Percentiles rank a stretch among this genome's conserved stretches.
Conservation (phyloP, 1,284 basidiomycete species). For the Pascua guehoae region DNA sequence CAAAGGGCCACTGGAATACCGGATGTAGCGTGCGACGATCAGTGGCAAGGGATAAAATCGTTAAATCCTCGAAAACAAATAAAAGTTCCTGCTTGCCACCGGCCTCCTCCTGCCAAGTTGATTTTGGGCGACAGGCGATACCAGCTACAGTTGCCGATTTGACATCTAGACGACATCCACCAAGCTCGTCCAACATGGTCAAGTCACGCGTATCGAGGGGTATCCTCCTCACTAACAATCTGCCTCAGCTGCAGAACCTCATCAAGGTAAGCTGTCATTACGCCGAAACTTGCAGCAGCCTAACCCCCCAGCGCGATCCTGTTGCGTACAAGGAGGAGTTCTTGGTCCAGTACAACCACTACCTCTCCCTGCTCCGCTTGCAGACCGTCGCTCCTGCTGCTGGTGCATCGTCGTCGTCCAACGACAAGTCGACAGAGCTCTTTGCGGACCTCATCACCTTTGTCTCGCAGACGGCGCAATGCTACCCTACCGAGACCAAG, state of each 20-base stretch:
- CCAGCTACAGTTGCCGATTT: too few species aligned
- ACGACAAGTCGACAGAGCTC: conserved; percentile 67
- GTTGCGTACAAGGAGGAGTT: conserved; percentile 92
- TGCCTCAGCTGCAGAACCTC: conserved; percentile 80
- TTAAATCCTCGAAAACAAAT: conserved; percentile 1
- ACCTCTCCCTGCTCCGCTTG: conserved; percentile 79
- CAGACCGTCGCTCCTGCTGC: conserved; percentile 38
- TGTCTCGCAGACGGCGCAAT: conserved; percentile 67
- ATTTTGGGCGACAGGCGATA: too few species aligned
- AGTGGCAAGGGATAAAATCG: conserved; percentile 7
- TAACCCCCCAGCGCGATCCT: conserved; percentile 69
- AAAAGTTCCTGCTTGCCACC: conserved; percentile 1
- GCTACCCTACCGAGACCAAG: conserved; percentile 81
- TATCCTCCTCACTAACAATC: conserved; percentile 55
- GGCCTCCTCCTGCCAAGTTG: neutral
- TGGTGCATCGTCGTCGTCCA: conserved; percentile 22
- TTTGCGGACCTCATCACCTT: conserved; percentile 84
- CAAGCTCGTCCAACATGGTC: conserved; percentile 26
- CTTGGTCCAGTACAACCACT: conserved; percentile 97
- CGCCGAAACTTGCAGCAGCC: neutral
- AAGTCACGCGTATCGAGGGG: conserved; percentile 42
- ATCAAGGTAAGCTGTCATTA: conserved; percentile 68
- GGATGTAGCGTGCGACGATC: neutral
- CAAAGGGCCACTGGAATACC: too few species aligned
- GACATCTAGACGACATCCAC: neutral